Evolutionary conservation across 2,329 filamentous ascomycete species (phyloP).

Genomic region (Rugonectria rugulosa): DNA sequence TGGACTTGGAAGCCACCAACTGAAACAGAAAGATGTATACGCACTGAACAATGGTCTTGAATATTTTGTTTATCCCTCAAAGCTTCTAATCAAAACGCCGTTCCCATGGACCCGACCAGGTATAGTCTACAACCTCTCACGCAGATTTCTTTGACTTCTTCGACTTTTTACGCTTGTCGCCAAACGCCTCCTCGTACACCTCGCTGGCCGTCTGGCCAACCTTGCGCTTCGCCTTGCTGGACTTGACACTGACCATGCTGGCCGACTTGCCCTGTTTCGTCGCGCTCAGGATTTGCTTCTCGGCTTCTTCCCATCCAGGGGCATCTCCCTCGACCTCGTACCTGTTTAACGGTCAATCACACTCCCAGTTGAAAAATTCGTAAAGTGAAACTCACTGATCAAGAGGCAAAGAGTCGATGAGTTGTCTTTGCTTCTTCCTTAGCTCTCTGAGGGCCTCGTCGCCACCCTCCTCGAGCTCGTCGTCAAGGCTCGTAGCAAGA

Average conservation of each 20-base stretch:
- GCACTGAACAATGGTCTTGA: constrained; percentile 3
- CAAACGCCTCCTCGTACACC: constrained; percentile 68
- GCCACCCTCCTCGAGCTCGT: constrained; percentile 85
- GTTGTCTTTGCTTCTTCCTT: constrained; percentile 80
- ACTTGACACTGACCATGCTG: constrained; percentile 81
- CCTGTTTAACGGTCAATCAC: constrained; percentile 44
- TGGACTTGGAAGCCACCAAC: too few relatives aligned
- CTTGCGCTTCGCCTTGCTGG: constrained; percentile 79
- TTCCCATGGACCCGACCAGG: constrained; percentile 33
- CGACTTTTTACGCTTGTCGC: constrained; percentile 63
- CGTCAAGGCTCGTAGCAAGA: constrained; percentile 74
- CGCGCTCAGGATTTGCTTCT: constrained; percentile 74
- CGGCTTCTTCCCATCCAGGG: constrained; percentile 72
- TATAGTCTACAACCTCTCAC: constrained; percentile 34
- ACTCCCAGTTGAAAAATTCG: background rate
- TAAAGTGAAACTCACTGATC: constrained; percentile 61
- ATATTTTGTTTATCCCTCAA: constrained; percentile 3
- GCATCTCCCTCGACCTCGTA: constrained; percentile 71
- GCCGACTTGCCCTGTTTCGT: constrained; percentile 63
- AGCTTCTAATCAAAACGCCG: constrained; percentile 33
- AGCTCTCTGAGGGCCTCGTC: constrained; percentile 76
- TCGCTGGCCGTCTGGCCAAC: constrained; percentile 66
- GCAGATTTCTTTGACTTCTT: constrained; percentile 51
- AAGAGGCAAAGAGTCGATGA: constrained; percentile 90
- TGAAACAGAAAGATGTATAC: background rate